Conservation (phyloP, 2,329 filamentous ascomycete species). For the Coleophoma cylindrospora region DNA sequence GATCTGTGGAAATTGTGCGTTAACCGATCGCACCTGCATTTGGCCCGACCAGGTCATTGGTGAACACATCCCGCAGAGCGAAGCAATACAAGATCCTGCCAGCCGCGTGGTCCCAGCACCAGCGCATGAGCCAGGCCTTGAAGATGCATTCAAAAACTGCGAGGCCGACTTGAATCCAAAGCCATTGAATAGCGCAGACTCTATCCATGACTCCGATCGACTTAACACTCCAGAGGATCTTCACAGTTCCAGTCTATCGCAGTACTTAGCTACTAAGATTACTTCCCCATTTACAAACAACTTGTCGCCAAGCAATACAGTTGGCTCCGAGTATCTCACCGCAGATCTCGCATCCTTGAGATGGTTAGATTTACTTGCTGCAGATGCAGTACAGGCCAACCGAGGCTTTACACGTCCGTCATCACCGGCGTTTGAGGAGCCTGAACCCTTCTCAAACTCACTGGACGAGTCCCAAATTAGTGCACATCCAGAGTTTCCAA, state of each 20-base stretch:
- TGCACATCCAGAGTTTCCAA: constrained; percentile 2
- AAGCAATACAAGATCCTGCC: background rate
- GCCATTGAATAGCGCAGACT: too few species aligned
- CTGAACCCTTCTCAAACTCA: background rate
- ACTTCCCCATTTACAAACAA: constrained; percentile 1
- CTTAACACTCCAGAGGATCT: background rate
- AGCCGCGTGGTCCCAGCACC: background rate
- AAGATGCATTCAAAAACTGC: background rate
- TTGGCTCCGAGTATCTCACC: constrained; percentile 1
- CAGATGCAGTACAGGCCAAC: constrained; percentile 6
- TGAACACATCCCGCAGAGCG: background rate
- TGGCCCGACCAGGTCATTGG: constrained; percentile 16
- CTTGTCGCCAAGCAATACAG: background rate
- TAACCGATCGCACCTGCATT: constrained; percentile 35
- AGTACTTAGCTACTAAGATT: background rate
- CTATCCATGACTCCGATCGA: background rate
- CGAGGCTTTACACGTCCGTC: constrained; percentile 8
- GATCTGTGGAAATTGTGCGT: constrained; percentile 36
- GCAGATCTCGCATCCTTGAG: constrained; percentile 1
- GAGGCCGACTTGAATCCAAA: background rate
- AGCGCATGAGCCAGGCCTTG: background rate
- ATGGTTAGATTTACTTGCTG: constrained; percentile 8
- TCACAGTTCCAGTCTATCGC: background rate
- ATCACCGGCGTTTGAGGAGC: background rate
- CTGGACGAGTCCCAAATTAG: background rate